Conservation (phyloP, 2,329 filamentous ascomycete genomes). For the Cyphellophora europaea region DNA sequence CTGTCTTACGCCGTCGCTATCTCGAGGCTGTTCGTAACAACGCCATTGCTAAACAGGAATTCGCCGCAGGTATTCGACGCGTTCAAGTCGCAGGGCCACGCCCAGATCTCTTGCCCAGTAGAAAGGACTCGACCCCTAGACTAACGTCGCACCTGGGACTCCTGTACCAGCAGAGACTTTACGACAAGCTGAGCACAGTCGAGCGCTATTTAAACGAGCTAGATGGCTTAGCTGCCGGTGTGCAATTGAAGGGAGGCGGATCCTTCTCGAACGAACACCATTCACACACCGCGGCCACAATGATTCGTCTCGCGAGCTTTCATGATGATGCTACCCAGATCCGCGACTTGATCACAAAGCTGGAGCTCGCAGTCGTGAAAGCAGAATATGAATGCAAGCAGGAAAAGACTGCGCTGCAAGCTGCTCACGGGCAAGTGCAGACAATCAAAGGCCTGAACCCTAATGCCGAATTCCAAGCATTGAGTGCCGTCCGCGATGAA, state of each 20-base stretch:
- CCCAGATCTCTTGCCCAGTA: no score
- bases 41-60: neutral
- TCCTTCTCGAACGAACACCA: neutral
- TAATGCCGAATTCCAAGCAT: conserved; percentile 2
- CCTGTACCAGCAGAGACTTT: neutral
- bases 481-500: conserved; percentile 8
- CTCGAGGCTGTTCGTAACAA: neutral
- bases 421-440: conserved; percentile 3
- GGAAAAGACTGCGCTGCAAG: conserved; percentile 5
- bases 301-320: no score
- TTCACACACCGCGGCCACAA: no score
- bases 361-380: conserved; percentile 15
- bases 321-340: neutral
- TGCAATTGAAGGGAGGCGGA: neutral
- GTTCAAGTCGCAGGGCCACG: no score
- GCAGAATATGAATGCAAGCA: conserved; percentile 10
- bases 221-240: neutral
- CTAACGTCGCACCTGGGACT: neutral
- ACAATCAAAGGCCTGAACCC: neutral
- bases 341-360: neutral
- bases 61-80: neutral
- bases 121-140: neutral
- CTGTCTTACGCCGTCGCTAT: no score
- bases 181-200: neutral
- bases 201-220: neutral